A percentile compares a stretch with the other conserved stretches of the same genome.
These are phyloP conservation scores for Cytospora piceae DNA, from an alignment of 2,329 filamentous ascomycete genomes.

Conservation along the genomic window DNA sequence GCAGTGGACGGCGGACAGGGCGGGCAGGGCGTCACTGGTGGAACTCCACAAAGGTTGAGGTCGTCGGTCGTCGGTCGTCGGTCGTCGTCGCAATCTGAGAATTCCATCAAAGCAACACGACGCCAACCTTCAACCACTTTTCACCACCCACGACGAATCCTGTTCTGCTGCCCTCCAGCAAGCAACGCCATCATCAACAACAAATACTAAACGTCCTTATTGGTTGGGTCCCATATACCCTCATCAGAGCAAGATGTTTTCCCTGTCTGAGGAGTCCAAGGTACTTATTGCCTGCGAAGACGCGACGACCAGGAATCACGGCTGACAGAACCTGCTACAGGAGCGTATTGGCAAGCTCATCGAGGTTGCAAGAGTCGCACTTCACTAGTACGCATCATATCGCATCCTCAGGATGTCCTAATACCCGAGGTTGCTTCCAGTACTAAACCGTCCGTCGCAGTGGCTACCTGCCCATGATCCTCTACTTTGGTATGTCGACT, in stretches of 20 bases:
- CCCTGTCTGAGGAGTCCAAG: slow-evolving; percentile 96
- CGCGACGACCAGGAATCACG: neutral
- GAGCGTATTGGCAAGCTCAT: slow-evolving; percentile 98
- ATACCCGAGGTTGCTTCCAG: neutral
- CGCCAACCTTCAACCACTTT: slow-evolving; percentile 5
- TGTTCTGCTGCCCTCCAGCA: neutral
- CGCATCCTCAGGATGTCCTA: neutral
- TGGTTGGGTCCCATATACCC: too few relatives aligned
- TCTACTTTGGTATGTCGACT: slow-evolving; percentile 80
- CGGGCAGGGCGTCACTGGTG: too few relatives aligned
- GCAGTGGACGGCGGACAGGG: too few relatives aligned
- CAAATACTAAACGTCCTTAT: neutral
- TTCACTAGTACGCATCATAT: slow-evolving; percentile 81
- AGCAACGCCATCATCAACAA: neutral
- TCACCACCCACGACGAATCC: slow-evolving; percentile 16
- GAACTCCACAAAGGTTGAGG: neutral
- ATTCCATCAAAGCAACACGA: slow-evolving; percentile 19
- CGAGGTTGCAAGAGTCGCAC: slow-evolving; percentile 87
- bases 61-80: neutral
- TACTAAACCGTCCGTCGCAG: slow-evolving; percentile 53
- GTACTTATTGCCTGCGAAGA: slow-evolving; percentile 49
- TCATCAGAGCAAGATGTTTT: slow-evolving; percentile 52
- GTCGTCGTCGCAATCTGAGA: slow-evolving; percentile 21
- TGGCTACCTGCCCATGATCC: slow-evolving; percentile 93
- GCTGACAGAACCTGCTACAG: slow-evolving; percentile 50